Evolutionary conservation across 202 grass and related monocot species (phyloP).

Genomic region (Dendrocalamus latiflorus): DNA sequence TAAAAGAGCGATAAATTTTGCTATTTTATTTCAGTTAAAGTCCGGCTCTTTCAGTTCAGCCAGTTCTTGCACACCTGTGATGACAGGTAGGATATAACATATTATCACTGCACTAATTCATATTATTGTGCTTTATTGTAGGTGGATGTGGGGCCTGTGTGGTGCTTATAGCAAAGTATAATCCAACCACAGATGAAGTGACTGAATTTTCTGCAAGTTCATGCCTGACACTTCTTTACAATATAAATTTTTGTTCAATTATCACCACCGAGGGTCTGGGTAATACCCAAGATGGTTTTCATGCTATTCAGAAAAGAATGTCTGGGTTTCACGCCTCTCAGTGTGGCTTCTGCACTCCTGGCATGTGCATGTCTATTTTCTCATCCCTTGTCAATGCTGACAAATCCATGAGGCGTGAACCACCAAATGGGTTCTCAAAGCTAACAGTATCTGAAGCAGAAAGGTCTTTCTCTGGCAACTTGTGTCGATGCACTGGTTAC

Average conservation of each 20-base stretch:
- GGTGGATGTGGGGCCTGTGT: constrained; percentile 82
- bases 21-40: background rate
- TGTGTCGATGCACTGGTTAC: constrained; percentile 84
- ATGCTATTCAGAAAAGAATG: constrained; percentile 63
- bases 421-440: constrained; percentile 62
- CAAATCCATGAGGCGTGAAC: constrained; percentile 29
- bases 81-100: background rate
- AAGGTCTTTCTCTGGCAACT: constrained; percentile 57
- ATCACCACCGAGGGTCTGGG: constrained; percentile 73
- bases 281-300: constrained; percentile 55
- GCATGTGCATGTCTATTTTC: constrained; percentile 96
- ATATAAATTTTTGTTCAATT: constrained; percentile 62
- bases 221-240: constrained; percentile 67
- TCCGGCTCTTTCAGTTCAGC: background rate
- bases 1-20: background rate
- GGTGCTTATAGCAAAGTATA: constrained; percentile 55
- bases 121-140: constrained; percentile 12
- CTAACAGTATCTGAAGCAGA: constrained; percentile 46
- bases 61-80: no score
- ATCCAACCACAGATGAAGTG: constrained; percentile 46
- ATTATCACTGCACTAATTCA: background rate
- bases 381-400: constrained; percentile 66
- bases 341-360: constrained; percentile 86
- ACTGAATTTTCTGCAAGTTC: constrained; percentile 55
- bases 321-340: constrained; percentile 76